phyloP scores from a whole-genome alignment of 2,329 filamentous ascomycete genomes.

The Fusarium solani-melongenae region DNA sequence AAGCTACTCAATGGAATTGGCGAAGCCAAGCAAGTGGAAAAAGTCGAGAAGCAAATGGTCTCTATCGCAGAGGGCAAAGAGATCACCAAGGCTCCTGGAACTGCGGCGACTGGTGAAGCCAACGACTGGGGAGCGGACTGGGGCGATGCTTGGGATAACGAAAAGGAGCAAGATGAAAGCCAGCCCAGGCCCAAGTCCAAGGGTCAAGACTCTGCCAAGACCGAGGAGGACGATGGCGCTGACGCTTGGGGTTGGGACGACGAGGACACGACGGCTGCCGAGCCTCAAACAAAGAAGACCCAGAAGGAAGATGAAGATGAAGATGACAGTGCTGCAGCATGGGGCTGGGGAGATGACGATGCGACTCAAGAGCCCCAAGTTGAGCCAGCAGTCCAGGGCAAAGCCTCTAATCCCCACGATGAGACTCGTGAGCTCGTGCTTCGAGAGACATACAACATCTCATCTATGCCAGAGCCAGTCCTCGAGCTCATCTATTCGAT shows the following conservation, averaged over 20 bases:
- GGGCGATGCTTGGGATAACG: constrained; percentile 84
- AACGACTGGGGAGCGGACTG: constrained; percentile 81
- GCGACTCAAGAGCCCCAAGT: constrained; percentile 38
- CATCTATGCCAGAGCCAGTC: constrained; percentile 85
- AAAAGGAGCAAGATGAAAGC: constrained; percentile 58
- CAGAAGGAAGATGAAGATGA: constrained; percentile 48
- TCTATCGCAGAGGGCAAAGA: constrained; percentile 74
- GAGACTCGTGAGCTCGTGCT: constrained; percentile 76
- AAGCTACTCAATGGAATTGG: constrained; percentile 76
- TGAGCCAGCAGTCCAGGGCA: constrained; percentile 12
- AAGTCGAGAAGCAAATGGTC: constrained; percentile 85
- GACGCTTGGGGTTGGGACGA: constrained; percentile 91
- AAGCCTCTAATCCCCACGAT: constrained; percentile 36
- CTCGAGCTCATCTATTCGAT: constrained; percentile 72
- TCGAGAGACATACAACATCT: constrained; percentile 88
- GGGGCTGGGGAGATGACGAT: constrained; percentile 87
- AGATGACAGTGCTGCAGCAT: constrained; percentile 72
- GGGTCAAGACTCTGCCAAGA: constrained; percentile 29
- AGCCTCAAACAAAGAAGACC: constrained; percentile 26
- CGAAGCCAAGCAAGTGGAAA: constrained; percentile 77
- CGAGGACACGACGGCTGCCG: constrained; percentile 55
- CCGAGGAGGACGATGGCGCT: constrained; percentile 56
- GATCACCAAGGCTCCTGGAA: constrained; percentile 64
- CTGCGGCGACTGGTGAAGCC: constrained; percentile 55
- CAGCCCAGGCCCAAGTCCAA: constrained; percentile 36